phyloP scores from a whole-genome alignment of 257 asterid species.

The Verbena officinalis region DNA sequence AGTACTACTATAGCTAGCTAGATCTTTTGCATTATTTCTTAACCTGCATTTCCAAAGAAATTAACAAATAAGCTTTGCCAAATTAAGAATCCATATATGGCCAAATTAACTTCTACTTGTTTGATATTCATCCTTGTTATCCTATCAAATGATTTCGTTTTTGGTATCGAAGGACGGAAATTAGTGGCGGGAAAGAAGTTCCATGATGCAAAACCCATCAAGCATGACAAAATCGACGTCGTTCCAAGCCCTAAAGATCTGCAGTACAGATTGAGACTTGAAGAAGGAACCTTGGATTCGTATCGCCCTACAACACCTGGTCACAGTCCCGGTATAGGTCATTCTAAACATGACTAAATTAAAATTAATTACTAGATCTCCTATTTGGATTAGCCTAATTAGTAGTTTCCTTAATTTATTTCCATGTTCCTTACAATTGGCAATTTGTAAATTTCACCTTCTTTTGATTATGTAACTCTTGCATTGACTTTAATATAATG shows the following conservation, averaged over 20 bases:
- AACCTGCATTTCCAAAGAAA: no score
- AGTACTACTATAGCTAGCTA: background rate
- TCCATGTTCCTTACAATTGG: background rate
- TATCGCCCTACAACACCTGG: constrained; percentile 69
- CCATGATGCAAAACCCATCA: background rate
- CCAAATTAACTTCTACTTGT: constrained; percentile 26
- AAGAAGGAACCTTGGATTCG: constrained; percentile 47
- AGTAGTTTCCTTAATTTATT: background rate
- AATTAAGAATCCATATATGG: constrained; percentile 26
- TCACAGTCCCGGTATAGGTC: constrained; percentile 83
- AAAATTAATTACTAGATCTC: background rate
- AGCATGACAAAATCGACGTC: background rate
- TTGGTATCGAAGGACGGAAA: constrained; percentile 42
- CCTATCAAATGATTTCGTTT: constrained; percentile 33
- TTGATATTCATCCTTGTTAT: constrained; percentile 36
- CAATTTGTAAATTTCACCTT: constrained; percentile 14
- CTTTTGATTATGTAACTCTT: constrained; percentile 18
- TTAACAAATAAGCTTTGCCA: no score
- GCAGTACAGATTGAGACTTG: constrained; percentile 15
- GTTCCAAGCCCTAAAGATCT: background rate
- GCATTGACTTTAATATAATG: background rate
- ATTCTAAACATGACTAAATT: constrained; percentile 54
- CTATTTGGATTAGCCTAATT: background rate
- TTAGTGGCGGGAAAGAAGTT: constrained; percentile 1
- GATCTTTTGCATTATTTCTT: no score